These are phyloP conservation scores for Fusarium neocosmosporiellum DNA, from an alignment of 2,329 filamentous ascomycete species.

Conservation along the genomic window DNA sequence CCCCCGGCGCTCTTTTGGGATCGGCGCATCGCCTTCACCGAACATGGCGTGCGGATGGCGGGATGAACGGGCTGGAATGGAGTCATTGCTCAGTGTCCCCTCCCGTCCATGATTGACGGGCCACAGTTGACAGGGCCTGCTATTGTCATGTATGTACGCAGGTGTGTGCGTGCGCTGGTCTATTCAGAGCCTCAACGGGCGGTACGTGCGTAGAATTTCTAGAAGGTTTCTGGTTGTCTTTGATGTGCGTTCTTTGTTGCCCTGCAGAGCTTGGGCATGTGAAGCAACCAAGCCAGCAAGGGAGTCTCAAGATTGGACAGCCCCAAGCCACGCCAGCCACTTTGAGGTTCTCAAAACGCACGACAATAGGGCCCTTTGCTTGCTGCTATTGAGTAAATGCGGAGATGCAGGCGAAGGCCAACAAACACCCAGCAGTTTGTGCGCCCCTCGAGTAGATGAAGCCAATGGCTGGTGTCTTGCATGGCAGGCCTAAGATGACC, in stretches of 20 bases:
- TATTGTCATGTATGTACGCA: slow-evolving; percentile 16
- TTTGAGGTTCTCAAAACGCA: slow-evolving; percentile 10
- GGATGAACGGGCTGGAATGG: slow-evolving; percentile 35
- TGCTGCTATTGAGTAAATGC: slow-evolving; percentile 17
- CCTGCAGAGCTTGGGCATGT: slow-evolving; percentile 2
- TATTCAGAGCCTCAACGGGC: slow-evolving; percentile 21
- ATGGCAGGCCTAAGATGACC: slow-evolving; percentile 1
- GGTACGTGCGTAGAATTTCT: slow-evolving; percentile 34
- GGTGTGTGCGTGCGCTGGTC: slow-evolving; percentile 8
- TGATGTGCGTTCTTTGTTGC: slow-evolving; percentile 3
- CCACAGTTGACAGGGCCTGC: background rate
- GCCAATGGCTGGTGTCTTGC: background rate
- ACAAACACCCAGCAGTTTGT: slow-evolving; percentile 15
- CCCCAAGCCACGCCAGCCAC: slow-evolving; percentile 22
- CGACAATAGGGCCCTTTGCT: slow-evolving; percentile 15
- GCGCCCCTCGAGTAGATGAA: background rate
- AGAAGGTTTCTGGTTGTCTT: slow-evolving; percentile 23
- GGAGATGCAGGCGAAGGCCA: slow-evolving; percentile 12
- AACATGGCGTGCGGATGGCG: slow-evolving; percentile 34
- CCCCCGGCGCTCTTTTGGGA: slow-evolving; percentile 24
- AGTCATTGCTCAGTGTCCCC: slow-evolving; percentile 21
- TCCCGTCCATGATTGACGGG: slow-evolving; percentile 12
- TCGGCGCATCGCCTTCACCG: slow-evolving; percentile 41
- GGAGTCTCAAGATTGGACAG: slow-evolving; percentile 12
- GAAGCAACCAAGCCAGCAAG: background rate